Evolutionary conservation across 2,329 filamentous ascomycete genomes (phyloP).

Genomic region (Phaeosphaeriaceae sp.): DNA sequence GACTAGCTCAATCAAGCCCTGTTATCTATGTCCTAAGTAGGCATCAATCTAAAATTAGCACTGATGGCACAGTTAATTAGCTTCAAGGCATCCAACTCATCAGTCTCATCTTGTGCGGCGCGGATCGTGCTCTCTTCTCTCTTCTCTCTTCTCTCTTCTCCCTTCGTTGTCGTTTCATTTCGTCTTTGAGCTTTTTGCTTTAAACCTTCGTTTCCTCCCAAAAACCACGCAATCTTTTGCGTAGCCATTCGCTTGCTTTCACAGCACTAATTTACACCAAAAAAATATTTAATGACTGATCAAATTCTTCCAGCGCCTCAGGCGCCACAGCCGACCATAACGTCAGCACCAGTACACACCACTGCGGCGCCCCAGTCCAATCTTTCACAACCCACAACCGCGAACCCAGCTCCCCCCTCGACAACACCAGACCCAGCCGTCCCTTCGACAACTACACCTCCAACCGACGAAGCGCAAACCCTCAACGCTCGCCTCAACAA

Average conservation of each 20-base stretch:
- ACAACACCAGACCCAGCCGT: constrained; percentile 4
- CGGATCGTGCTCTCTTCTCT: neutral
- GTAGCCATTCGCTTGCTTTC: constrained; percentile 3
- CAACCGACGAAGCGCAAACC: constrained; percentile 15
- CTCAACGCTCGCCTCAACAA: constrained; percentile 34
- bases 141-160: neutral
- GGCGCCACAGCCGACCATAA: constrained; percentile 1
- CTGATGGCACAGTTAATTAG: too few relatives aligned
- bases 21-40: too few relatives aligned
- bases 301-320: constrained; percentile 5
- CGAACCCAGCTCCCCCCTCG: constrained; percentile 2
- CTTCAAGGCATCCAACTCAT: too few relatives aligned
- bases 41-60: too few relatives aligned
- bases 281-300: constrained; percentile 18
- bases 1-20: too few relatives aligned
- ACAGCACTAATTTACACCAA: constrained; percentile 2
- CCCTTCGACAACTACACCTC: constrained; percentile 1
- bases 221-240: neutral
- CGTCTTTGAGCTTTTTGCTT: neutral
- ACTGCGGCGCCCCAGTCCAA: constrained; percentile 1
- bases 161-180: neutral
- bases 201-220: neutral
- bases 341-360: constrained; percentile 2
- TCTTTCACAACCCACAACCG: constrained; percentile 5
- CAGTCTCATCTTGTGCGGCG: too few relatives aligned